A percentile compares a stretch with the other conserved stretches of the same genome.
phyloP scores from a whole-genome alignment of 768 basidiomycete species.

The Boletellus ananiceps region DNA sequence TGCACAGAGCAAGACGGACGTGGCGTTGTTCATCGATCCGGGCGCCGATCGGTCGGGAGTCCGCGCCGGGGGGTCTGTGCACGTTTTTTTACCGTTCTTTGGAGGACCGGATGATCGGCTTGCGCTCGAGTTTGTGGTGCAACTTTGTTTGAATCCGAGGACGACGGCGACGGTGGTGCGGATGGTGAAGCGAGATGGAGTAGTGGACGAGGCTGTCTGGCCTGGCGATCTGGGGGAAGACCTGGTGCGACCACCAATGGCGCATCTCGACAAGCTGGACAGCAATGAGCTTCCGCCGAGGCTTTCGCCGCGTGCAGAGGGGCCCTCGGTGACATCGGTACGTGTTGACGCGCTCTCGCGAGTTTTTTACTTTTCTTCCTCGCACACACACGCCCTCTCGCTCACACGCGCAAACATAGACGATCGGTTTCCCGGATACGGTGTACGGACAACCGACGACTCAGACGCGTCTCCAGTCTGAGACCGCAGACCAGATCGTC shows the following conservation, averaged over 20 bases:
- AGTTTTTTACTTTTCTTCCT: too few species aligned
- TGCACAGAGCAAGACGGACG: slow-evolving; percentile 62
- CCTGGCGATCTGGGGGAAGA: neutral
- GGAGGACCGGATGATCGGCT: slow-evolving; percentile 92
- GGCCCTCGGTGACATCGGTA: slow-evolving; percentile 2
- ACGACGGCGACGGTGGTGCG: slow-evolving; percentile 74
- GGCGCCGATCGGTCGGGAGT: slow-evolving; percentile 30
- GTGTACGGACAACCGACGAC: slow-evolving; percentile 63
- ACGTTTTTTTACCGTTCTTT: slow-evolving; percentile 86
- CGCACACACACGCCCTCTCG: neutral
- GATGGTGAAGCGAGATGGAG: slow-evolving; percentile 47
- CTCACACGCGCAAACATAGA: slow-evolving; percentile 4
- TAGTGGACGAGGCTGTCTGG: slow-evolving; percentile 3
- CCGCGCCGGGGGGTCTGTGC: slow-evolving; percentile 38
- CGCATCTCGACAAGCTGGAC: slow-evolving; percentile 15
- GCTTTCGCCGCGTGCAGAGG: neutral
- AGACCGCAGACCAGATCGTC: slow-evolving; percentile 75
- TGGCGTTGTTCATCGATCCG: slow-evolving; percentile 80
- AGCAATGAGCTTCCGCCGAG: too few species aligned
- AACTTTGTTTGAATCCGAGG: slow-evolving; percentile 66
- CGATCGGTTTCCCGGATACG: slow-evolving; percentile 56
- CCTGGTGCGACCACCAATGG: slow-evolving; percentile 22
- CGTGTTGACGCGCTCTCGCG: neutral
- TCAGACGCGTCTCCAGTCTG: slow-evolving; percentile 66
- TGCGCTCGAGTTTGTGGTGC: slow-evolving; percentile 78